Conservation (phyloP, 2,329 filamentous ascomycete genomes). For the Balansia obtecta region DNA sequence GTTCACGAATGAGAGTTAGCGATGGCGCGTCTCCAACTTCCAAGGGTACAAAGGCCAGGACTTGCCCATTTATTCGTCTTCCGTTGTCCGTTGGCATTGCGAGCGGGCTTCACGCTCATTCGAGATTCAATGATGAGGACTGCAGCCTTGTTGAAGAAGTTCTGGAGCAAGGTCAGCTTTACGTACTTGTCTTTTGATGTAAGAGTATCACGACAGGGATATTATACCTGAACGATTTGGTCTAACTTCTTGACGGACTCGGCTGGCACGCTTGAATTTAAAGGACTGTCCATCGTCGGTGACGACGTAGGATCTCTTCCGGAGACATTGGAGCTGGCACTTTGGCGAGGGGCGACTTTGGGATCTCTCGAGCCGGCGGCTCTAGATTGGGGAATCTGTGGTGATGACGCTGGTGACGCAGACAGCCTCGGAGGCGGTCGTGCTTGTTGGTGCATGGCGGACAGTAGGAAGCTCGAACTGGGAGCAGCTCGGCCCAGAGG, state of each 20-base stretch:
- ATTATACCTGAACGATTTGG: conserved; percentile 74
- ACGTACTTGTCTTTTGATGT: not conserved
- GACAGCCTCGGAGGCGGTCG: conserved; percentile 56
- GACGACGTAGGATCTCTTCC: conserved; percentile 30
- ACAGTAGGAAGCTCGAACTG: conserved; percentile 3
- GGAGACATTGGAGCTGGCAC: conserved; percentile 30
- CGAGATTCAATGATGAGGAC: conserved; percentile 73
- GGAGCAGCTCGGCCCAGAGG: conserved; percentile 4
- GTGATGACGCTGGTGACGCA: conserved; percentile 59
- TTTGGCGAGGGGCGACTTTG: conserved; percentile 24
- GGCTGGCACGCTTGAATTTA: conserved; percentile 38
- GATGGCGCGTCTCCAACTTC: not conserved
- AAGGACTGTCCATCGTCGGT: conserved; percentile 33
- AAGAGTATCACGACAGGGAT: not conserved
- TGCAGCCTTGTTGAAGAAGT: conserved; percentile 82
- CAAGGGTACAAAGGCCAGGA: conserved; percentile 8
- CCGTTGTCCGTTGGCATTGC: conserved; percentile 27
- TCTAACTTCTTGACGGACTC: conserved; percentile 72
- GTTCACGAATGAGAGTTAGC: not conserved
- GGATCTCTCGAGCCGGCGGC: conserved; percentile 65
- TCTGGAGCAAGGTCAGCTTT: conserved; percentile 38
- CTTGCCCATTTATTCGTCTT: conserved; percentile 82
- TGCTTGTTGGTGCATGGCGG: conserved; percentile 77
- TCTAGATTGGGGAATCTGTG: conserved; percentile 52
- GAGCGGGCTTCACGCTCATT: conserved; percentile 50